Evolutionary conservation across 2,329 filamentous ascomycete genomes (phyloP).

Genomic region (Diaporthe australafricana): DNA sequence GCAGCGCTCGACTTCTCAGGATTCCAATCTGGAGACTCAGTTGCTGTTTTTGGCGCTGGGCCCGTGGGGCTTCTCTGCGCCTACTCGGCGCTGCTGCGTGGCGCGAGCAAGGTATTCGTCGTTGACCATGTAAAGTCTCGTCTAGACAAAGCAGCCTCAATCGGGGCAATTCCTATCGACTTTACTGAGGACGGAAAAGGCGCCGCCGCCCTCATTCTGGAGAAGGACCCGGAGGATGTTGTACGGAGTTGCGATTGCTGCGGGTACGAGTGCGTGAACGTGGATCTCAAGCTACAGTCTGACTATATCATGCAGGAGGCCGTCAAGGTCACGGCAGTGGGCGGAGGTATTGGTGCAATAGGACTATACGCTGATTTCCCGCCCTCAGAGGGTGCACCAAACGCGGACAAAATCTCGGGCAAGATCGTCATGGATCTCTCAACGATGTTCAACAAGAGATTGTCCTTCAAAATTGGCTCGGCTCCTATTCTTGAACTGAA

Average conservation of each 20-base stretch:
- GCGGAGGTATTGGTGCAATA: conserved; percentile 42
- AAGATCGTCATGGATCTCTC: conserved; percentile 39
- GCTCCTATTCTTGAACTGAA: conserved; percentile 17
- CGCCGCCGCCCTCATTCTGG: conserved; percentile 40
- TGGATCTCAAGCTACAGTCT: conserved; percentile 36
- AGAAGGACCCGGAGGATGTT: conserved; percentile 37
- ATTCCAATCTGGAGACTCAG: conserved; percentile 28
- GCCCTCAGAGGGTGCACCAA: conserved; percentile 36
- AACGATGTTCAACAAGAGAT: conserved; percentile 38
- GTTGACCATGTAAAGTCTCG: conserved; percentile 42
- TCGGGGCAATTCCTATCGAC: conserved; percentile 42
- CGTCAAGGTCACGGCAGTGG: conserved; percentile 35
- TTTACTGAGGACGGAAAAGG: conserved; percentile 32
- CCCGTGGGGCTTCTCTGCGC: conserved; percentile 42
- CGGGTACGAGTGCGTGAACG: conserved; percentile 39
- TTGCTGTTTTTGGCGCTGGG: conserved; percentile 32
- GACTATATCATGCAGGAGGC: conserved; percentile 39
- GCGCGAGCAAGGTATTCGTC: conserved; percentile 40
- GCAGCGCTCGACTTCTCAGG: conserved; percentile 49
- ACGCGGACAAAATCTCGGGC: conserved; percentile 27
- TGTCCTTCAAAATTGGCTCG: conserved; percentile 36
- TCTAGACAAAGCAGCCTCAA: conserved; percentile 39
- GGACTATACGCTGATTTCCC: conserved; percentile 39
- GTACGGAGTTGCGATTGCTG: conserved; percentile 40
- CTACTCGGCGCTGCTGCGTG: conserved; percentile 42